Conservation (phyloP, 2,329 filamentous ascomycete species). For the Corynespora cassiicola region DNA sequence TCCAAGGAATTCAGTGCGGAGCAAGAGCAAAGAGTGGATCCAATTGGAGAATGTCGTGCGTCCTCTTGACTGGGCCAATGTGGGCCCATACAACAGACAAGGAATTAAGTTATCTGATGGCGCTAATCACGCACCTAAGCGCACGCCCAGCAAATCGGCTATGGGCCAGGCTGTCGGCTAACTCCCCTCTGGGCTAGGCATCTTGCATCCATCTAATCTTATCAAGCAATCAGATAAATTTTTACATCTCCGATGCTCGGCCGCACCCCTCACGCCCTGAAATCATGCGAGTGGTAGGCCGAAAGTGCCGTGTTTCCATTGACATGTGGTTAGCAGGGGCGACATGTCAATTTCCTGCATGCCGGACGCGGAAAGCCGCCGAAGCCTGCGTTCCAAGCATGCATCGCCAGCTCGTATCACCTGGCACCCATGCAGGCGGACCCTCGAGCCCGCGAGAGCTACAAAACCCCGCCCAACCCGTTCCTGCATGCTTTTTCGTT, state of each 20-base stretch:
- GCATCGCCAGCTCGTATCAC: no score
- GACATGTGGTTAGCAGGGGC: no score
- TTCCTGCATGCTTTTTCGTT: background rate
- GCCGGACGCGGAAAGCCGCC: no score
- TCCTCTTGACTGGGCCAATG: constrained; percentile 2
- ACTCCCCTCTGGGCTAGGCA: background rate
- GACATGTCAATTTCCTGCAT: no score
- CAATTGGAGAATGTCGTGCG: constrained; percentile 12
- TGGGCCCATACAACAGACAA: constrained; percentile 1
- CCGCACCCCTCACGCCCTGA: no score
- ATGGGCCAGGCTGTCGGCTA: constrained; percentile 8
- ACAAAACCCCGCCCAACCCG: constrained; percentile 6
- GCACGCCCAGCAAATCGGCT: constrained; percentile 5
- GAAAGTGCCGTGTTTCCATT: no score
- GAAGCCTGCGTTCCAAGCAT: no score
- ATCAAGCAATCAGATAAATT: constrained; percentile 35
- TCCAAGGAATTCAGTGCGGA: no score
- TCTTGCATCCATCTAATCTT: constrained; percentile 19
- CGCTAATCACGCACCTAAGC: constrained; percentile 18
- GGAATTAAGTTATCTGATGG: constrained; percentile 34
- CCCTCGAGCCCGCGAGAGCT: no score
- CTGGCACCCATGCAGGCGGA: no score
- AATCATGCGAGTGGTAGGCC: no score
- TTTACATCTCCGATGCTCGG: constrained; percentile 33
- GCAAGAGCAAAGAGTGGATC: constrained; percentile 1